A percentile compares a stretch with the other conserved stretches of the same genome.
phyloP scores from a whole-genome alignment of 768 basidiomycete species.

The Leccinellum luteum region DNA sequence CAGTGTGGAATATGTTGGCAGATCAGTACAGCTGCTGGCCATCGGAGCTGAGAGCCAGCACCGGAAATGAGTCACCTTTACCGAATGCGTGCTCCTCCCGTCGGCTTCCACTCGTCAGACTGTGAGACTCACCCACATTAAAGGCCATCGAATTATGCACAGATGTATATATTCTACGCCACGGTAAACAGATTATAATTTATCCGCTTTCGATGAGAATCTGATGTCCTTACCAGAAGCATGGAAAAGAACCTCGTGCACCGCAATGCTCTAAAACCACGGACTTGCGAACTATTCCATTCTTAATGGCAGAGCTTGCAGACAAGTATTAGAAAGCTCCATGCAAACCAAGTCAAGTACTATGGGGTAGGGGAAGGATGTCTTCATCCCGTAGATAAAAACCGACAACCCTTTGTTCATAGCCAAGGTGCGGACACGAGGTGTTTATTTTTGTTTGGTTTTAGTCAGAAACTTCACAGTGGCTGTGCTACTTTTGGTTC shows the following conservation, averaged over 20 bases:
- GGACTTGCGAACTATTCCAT: background rate
- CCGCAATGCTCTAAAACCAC: background rate
- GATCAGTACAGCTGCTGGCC: background rate
- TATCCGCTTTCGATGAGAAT: background rate
- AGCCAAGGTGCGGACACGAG: too few species aligned
- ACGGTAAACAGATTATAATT: background rate
- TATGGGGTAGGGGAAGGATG: background rate
- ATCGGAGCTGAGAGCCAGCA: background rate
- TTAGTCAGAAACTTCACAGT: background rate
- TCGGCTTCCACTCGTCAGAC: background rate
- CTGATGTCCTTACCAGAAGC: background rate
- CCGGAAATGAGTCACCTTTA: background rate
- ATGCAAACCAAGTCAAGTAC: background rate
- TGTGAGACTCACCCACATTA: background rate
- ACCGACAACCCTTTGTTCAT: too few species aligned
- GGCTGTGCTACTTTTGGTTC: background rate
- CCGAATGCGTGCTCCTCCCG: background rate
- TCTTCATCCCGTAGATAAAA: too few species aligned
- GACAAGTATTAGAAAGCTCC: background rate
- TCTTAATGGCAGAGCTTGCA: background rate
- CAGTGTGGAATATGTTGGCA: background rate
- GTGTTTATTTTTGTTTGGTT: conserved; percentile 8
- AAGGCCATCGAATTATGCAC: background rate
- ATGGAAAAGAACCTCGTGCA: background rate
- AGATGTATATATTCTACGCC: background rate